Conservation (phyloP, 2,329 filamentous ascomycete species). For the Trichoderma hamatum region DNA sequence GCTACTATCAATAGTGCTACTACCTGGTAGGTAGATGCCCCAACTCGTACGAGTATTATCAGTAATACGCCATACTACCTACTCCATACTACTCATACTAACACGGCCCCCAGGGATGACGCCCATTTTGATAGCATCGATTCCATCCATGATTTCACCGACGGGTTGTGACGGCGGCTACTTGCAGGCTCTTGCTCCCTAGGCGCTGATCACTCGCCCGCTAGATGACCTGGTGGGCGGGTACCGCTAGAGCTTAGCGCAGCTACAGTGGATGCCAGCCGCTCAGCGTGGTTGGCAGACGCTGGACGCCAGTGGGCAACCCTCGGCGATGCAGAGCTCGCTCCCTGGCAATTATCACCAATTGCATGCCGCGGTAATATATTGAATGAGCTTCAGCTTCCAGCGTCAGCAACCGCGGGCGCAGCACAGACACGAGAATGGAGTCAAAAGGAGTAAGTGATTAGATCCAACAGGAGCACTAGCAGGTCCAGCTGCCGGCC, state of each 20-base stretch:
- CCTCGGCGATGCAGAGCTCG: background rate
- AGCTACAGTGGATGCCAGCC: conserved; percentile 15
- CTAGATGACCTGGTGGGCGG: conserved; percentile 14
- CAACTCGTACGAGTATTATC: background rate
- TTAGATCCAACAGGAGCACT: background rate
- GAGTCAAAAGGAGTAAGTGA: background rate
- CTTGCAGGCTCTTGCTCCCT: conserved; percentile 28
- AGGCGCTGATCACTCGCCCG: conserved; percentile 29
- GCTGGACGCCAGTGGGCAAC: background rate
- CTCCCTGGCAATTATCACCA: background rate
- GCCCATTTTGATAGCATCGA: conserved; percentile 4
- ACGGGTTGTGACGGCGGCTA: conserved; percentile 32
- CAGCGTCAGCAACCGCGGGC: conserved; percentile 10
- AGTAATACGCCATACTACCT: background rate
- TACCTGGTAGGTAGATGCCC: background rate
- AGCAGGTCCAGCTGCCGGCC: background rate
- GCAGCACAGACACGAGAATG: conserved; percentile 8
- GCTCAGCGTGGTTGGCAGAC: conserved; percentile 3
- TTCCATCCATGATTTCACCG: conserved; percentile 29
- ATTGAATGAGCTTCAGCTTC: conserved; percentile 2
- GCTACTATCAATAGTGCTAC: background rate
- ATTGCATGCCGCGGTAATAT: conserved; percentile 13
- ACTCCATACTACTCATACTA: background rate
- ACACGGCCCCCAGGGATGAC: conserved; percentile 17
- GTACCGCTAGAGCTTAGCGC: conserved; percentile 17